Percentiles rank a stretch among this genome's conserved stretches.
These are phyloP conservation scores for Pseudofabraea citricarpa DNA, from an alignment of 2,329 filamentous ascomycete genomes.

Conservation along the genomic window DNA sequence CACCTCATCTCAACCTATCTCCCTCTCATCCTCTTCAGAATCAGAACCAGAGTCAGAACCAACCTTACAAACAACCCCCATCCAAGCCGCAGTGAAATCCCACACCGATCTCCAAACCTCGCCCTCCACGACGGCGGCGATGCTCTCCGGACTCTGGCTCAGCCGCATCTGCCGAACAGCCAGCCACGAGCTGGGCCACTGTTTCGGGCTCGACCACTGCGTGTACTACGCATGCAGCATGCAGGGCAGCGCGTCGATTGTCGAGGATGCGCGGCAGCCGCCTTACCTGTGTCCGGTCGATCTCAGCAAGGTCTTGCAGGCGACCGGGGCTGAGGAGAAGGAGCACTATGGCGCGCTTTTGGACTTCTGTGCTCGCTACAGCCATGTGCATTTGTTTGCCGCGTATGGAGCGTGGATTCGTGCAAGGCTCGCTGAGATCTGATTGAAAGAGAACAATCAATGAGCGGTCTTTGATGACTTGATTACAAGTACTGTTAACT, in stretches of 20 bases:
- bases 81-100: conserved; percentile 31
- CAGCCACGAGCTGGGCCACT: conserved; percentile 63
- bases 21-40: not conserved
- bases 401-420: conserved; percentile 40
- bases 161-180: conserved; percentile 51
- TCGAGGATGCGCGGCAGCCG: conserved; percentile 56
- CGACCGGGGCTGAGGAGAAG: conserved; percentile 23
- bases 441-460: not conserved
- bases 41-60: not conserved
- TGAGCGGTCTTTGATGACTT: not conserved
- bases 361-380: conserved; percentile 37
- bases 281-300: conserved; percentile 60
- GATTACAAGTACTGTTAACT: too few relatives aligned
- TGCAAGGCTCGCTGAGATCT: conserved; percentile 16
- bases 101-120: conserved; percentile 8
- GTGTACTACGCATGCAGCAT: conserved; percentile 60
- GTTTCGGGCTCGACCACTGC: conserved; percentile 62
- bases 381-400: conserved; percentile 38
- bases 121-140: conserved; percentile 21
- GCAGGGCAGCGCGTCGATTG: conserved; percentile 53
- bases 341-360: conserved; percentile 36
- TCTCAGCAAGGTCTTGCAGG: conserved; percentile 44
- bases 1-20: not conserved
- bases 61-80: conserved; percentile 16
- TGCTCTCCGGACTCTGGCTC: conserved; percentile 47